These are phyloP conservation scores for Bodo saltans DNA, from an alignment of 78 protist genomes.

Conservation along the genomic window DNA sequence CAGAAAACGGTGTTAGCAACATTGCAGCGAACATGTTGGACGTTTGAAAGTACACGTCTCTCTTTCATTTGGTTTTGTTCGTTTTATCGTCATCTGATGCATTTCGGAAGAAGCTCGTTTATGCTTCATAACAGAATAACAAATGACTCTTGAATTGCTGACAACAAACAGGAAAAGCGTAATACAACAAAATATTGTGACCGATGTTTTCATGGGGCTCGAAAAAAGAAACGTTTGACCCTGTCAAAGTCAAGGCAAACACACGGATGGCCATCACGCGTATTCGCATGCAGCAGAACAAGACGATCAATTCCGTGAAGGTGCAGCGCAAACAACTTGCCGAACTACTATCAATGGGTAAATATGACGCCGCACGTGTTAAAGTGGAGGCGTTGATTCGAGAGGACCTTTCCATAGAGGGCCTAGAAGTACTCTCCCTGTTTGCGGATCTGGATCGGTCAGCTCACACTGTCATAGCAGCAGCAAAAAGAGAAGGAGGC, in stretches of 20 bases:
- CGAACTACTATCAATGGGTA: neutral
- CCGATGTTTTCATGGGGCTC: no score
- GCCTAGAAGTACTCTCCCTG: neutral
- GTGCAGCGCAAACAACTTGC: neutral
- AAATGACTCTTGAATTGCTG: no score
- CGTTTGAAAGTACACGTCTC: no score
- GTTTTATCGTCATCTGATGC: no score
- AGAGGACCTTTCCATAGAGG: neutral
- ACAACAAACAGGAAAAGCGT: no score
- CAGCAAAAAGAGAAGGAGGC: neutral
- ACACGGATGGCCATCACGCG: neutral
- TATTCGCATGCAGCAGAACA: neutral
- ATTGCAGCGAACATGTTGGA: no score
- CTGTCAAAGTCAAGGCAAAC: neutral
- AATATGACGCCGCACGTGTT: neutral
- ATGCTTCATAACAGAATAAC: no score
- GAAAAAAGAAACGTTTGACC: no score
- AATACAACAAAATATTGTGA: no score
- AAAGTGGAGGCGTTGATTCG: neutral
- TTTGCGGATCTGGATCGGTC: neutral
- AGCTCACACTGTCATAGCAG: neutral
- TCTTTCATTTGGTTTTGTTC: no score
- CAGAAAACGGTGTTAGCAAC: no score
- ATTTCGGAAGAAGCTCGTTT: no score
- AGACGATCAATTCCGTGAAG: neutral